phyloP scores from a whole-genome alignment of 108 stramenopile species.

The Bacterosira constricta region DNA sequence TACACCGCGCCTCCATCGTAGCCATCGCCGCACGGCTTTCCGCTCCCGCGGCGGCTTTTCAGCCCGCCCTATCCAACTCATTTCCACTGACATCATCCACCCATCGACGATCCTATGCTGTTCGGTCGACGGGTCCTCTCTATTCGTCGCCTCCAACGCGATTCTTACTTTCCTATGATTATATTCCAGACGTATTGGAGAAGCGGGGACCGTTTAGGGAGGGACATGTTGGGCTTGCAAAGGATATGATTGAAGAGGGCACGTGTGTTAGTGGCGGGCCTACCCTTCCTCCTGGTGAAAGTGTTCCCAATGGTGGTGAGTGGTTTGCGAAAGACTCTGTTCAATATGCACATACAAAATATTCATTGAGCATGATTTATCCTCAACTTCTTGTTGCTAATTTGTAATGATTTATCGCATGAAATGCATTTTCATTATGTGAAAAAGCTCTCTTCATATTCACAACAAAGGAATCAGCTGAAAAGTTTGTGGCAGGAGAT shows the following conservation, averaged over 20 bases:
- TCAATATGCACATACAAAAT: not conserved
- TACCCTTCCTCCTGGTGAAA: conserved; percentile 47
- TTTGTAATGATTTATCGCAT: no score
- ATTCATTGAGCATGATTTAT: not conserved
- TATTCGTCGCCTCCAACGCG: conserved; percentile 29
- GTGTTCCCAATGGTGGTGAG: conserved; percentile 62
- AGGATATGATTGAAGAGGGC: conserved; percentile 67
- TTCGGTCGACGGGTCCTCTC: not conserved
- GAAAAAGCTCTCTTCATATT: conserved; percentile 86
- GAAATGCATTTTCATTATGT: not conserved
- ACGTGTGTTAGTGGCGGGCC: conserved; percentile 76
- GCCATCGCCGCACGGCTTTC: not conserved
- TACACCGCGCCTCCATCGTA: conserved; percentile 14
- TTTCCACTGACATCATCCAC: no score
- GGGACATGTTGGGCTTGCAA: conserved; percentile 75
- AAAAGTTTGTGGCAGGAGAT: conserved; percentile 69
- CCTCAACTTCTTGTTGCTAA: no score
- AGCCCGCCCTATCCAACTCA: no score
- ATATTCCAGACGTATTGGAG: conserved; percentile 86
- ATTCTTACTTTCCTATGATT: conserved; percentile 69
- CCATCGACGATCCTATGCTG: no score
- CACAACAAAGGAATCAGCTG: conserved; percentile 65
- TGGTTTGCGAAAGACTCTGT: not conserved
- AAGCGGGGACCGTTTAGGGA: conserved; percentile 82
- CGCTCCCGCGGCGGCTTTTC: no score